Evolutionary conservation across 2,329 filamentous ascomycete genomes (phyloP), one percentile per base, ranked within the genome.

Genomic region (Berkeleyomyces basicola): DNA sequence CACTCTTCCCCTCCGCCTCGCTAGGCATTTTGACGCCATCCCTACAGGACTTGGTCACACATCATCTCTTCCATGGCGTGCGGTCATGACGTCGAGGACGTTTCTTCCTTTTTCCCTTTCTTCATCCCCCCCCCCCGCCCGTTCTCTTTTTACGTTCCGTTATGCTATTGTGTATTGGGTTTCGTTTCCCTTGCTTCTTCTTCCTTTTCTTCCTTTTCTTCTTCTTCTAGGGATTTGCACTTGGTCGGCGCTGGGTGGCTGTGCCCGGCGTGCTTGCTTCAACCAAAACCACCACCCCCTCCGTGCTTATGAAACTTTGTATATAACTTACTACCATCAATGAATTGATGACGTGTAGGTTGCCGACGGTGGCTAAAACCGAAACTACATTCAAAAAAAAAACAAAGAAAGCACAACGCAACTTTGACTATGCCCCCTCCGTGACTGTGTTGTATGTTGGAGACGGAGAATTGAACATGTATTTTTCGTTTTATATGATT

Each of bases 301-400:
- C 36, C 14, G n/a, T 55, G 49, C n/a, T 39, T 55, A 37, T 55
- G 49, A 33, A 23, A 55, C 11, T n/a, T 36, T 47, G 63, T 64
- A 64, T 59, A 62, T 62, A 64, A 57, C 60, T 44, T 46, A 36
- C 31, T 51, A 59, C 23, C 42, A 58, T 64, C 63, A 46, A 40
- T 42, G 5, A 46, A 58, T 42, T 11, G 31, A 51, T 51, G 39
- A 14, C n/a, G 37, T 61, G 39, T 44, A 55, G 43, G 60, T 64
- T 64, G 63, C 63, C 42, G 63, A 62, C 63, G 63, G 63, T 64
- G 63, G 63, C 63, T 64, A 64, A 64, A 64, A 64, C 63, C 63
- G 63, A 60, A 46, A 23, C 43, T 23, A 11, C 23, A 11, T n/a
- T 57, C 6, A 37, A 57, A 33, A 23, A 23, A 23, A 23, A 23